Conservation (phyloP, 2,329 filamentous ascomycete species). For the Aspergillus candidus region DNA sequence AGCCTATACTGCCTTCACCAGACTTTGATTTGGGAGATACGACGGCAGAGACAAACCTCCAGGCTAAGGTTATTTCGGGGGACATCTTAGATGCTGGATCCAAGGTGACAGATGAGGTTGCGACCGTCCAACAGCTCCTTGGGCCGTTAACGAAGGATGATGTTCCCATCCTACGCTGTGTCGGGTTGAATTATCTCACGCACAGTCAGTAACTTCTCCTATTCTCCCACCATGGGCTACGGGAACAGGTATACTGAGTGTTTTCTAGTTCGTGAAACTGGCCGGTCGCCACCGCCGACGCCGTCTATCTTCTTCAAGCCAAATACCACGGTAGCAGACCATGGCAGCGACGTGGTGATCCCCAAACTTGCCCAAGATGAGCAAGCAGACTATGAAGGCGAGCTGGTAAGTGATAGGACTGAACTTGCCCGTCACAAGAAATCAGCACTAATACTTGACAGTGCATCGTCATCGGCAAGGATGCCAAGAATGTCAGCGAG, state of each 20-base stretch:
- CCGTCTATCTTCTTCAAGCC: conserved; percentile 29
- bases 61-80: too few relatives aligned
- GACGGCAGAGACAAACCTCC: too few relatives aligned
- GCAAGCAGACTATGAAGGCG: conserved; percentile 27
- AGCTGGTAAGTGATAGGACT: conserved; percentile 10
- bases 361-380: conserved; percentile 28
- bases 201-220: conserved; percentile 21
- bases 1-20: too few relatives aligned
- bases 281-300: neutral
- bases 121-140: conserved; percentile 16
- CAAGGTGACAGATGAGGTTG: too few relatives aligned
- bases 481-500: conserved; percentile 16
- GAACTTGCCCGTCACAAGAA: too few relatives aligned
- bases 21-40: too few relatives aligned
- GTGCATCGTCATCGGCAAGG: conserved; percentile 20
- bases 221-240: neutral
- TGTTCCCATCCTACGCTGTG: conserved; percentile 26
- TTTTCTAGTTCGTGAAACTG: too few relatives aligned
- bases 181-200: conserved; percentile 28
- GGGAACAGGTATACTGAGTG: neutral
- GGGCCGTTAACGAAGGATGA: conserved; percentile 20
- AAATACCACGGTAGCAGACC: conserved; percentile 21
- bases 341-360: conserved; percentile 21
- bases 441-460: too few relatives aligned
- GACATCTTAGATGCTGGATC: too few relatives aligned